Base-by-base conservation (phyloP, 2,329 filamentous ascomycete species). In the Cercospora zeae-maydis region DNA sequence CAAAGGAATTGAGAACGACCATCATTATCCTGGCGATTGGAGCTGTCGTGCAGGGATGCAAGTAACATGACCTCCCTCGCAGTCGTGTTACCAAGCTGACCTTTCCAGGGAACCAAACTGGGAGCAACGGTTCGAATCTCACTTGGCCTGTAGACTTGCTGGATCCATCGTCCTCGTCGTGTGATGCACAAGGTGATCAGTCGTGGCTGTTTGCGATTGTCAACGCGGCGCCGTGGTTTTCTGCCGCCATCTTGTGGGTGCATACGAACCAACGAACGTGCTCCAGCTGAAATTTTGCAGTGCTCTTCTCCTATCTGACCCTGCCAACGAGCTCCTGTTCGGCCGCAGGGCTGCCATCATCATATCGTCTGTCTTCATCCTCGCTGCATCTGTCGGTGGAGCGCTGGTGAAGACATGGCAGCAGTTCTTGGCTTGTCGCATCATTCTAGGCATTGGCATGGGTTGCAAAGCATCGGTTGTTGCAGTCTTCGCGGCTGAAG, bases 371-470 rank as follows among this genome's bases (percentile, higher is more conserved):
- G 16, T 74, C 1, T 65, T 74, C 45, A 73, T 71, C 42, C 64
- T 75, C 21, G 72, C 69, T 4, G 66, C 73, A 2, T 66, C 70
- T 42, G 71, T 76, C 58, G 74, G 71, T 0, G 66, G 69, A 27
- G 73, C 71, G 4, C 70, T 68, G 34, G 68, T 69, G 1, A 24
- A 64, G 16, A 73, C 64, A 39, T 74, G 71, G 71, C 63, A 66
- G 34, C 57, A 70, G 39, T 63, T 76, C 4, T 64, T 76, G 2
- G 69, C 59, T 27, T 75, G 70, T 64, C 71, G 75, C 4, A 63
- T 74, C 34, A 59, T 75, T 6, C 67, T 75, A 21, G 74, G 74
- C 3, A 69, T 75, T 24, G 74, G 74, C 30, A 75, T 75, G 72
- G 74, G 74, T 1, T 68, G 67, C 21, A 75, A 75, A 57, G 74